Conservation (phyloP, 306 rosid species). For the Gleditsia sinensis region DNA sequence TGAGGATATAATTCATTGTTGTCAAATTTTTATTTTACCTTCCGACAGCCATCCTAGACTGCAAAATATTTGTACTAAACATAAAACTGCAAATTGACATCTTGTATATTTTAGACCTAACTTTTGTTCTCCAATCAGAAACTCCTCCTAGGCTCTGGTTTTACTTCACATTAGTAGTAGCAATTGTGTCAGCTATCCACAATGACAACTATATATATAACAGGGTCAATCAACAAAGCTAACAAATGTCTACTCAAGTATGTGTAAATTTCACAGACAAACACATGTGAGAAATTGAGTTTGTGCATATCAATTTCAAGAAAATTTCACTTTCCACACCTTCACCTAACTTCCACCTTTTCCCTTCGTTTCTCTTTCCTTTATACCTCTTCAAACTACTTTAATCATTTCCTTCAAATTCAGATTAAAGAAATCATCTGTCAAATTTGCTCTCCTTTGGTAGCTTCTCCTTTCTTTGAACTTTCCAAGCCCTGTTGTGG, state of each 20-base stretch:
- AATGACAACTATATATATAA: conserved; percentile 10
- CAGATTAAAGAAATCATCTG: background rate
- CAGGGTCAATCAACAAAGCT: conserved; percentile 20
- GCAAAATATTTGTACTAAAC: conserved; percentile 35
- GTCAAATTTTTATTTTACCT: conserved; percentile 44
- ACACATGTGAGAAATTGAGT: conserved; percentile 12
- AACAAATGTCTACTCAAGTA: background rate
- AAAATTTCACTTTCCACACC: conserved; percentile 47
- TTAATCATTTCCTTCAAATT: background rate
- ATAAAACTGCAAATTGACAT: conserved; percentile 34
- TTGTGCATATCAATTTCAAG: conserved; percentile 40
- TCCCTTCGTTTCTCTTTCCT: conserved; percentile 8
- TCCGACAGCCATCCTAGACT: conserved; percentile 41
- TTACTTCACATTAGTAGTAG: conserved; percentile 30
- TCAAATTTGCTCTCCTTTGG: background rate
- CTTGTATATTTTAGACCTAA: conserved; percentile 34
- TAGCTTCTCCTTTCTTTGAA: conserved; percentile 1
- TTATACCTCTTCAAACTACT: conserved; percentile 1
- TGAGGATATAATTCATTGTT: background rate
- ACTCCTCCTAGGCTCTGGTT: conserved; percentile 26
- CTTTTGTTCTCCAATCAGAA: conserved; percentile 32
- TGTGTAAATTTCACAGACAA: conserved; percentile 23
- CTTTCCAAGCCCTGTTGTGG: background rate
- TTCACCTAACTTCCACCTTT: conserved; percentile 36
- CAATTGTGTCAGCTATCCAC: background rate